Conservation (phyloP, 2,329 filamentous ascomycete species). For the Hymenoscyphus repandus region DNA sequence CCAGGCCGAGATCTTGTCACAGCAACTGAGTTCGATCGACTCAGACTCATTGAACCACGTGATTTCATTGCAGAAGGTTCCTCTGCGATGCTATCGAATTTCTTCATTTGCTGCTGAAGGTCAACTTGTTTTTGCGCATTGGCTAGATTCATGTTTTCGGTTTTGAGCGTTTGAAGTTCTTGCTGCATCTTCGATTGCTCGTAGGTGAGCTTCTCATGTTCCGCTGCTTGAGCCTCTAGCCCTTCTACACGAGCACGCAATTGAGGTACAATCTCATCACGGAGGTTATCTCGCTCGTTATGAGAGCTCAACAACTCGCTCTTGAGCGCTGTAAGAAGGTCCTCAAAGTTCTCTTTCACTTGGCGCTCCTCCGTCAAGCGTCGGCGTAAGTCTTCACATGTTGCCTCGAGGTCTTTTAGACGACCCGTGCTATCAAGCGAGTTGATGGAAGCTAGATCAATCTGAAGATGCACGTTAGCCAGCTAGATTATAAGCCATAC, state of each 20-base stretch:
- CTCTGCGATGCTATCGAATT: conserved; percentile 58
- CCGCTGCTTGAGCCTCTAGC: conserved; percentile 67
- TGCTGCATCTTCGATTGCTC: conserved; percentile 84
- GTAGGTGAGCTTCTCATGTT: conserved; percentile 69
- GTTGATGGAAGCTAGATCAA: conserved; percentile 47
- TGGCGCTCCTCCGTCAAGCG: conserved; percentile 79
- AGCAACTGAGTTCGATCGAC: conserved; percentile 63
- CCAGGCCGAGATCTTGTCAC: conserved; percentile 27
- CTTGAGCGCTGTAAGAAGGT: conserved; percentile 78
- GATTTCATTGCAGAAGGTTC: conserved; percentile 37
- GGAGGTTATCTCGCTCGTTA: conserved; percentile 86
- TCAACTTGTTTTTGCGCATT: conserved; percentile 45
- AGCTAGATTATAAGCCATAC: not conserved
- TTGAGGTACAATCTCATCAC: conserved; percentile 81
- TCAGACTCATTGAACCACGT: conserved; percentile 41
- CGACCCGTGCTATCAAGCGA: conserved; percentile 52
- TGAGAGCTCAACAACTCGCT: conserved; percentile 75
- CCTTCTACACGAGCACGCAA: conserved; percentile 72
- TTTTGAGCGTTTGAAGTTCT: conserved; percentile 67
- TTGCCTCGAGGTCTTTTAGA: conserved; percentile 71
- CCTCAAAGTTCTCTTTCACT: conserved; percentile 89
- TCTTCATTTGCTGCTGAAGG: conserved; percentile 37
- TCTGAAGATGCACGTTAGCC: conserved; percentile 20
- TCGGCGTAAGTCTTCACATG: conserved; percentile 76
- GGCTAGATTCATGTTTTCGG: conserved; percentile 52